Evolutionary conservation across 2,329 filamentous ascomycete genomes (phyloP), one percentile per base, ranked within the genome.

Genomic region (Torrubiellomyces zombiae): DNA sequence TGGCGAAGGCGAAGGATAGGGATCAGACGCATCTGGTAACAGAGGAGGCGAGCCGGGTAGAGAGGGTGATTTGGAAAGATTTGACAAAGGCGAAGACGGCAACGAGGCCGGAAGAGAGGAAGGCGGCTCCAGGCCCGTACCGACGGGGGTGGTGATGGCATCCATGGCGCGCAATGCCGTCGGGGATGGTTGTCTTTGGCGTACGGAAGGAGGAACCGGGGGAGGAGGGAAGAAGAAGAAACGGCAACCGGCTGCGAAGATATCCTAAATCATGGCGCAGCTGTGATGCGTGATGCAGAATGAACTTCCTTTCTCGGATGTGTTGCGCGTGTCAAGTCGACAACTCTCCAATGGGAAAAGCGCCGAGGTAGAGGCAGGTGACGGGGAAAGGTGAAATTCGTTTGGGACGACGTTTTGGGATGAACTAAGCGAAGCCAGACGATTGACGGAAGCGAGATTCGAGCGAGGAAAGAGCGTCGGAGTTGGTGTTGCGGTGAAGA

Each of bases 11-110:
- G 65, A 67, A 1, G 62, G 64, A 38, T 68, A 64, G 19, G 63
- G 56, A 23, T 46, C 48, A 8, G 52, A 45, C 7, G 48, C 42
- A 29, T 59, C 56, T 19, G 35, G 26, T 26, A 46, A 37, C 12
- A 46, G 35, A 19, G 49, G 43, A 21, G 59, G 55, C n/a, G 59
- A 56, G 15, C 54, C 49, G 12, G 60, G 60, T 18, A 58, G 40
- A 8, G 61, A 63, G 2, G 65, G 65, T 13, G 66, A 65, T 23
- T 56, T 53, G 13, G 61, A 63, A 24, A 69, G 51, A 16, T 56
- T 44, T 3, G 65, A 68, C 20, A 70, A 55, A 17, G 65, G 63
- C 17, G 65, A 69, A 3, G 60, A 67, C 14, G 55, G 55, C 9
- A 53, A 44, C 20, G 58, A 48, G 20, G 32, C 14, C 24, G 46